Conservation (phyloP, 2,329 filamentous ascomycete species). For the Aspergillus novoparasiticus region DNA sequence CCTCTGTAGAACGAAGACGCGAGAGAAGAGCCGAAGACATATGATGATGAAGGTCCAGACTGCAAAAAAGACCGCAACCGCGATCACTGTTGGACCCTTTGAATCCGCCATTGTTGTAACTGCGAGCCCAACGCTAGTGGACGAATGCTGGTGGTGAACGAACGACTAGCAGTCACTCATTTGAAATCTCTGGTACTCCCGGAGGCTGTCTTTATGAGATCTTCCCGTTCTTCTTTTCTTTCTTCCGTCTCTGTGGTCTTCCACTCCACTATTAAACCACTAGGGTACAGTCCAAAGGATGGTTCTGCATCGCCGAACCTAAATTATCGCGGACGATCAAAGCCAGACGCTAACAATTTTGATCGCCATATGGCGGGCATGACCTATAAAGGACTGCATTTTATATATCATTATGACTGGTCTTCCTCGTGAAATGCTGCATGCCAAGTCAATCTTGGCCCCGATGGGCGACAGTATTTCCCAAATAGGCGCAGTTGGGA, state of each 20-base stretch:
- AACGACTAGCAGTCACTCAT: not conserved
- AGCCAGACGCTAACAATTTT: not conserved
- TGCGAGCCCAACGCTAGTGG: not conserved
- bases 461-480: not conserved
- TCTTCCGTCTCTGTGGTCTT: not conserved
- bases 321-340: not conserved
- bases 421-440: not conserved
- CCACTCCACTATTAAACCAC: not conserved
- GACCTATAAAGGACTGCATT: not conserved
- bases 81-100: conserved; percentile 37
- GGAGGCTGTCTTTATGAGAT: not conserved
- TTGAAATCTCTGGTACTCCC: not conserved
- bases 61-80: conserved; percentile 42
- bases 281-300: not conserved
- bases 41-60: conserved; percentile 42
- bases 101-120: conserved; percentile 22
- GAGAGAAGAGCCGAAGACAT: conserved; percentile 41
- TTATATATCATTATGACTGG: not conserved
- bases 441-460: not conserved
- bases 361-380: not conserved
- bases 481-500: not conserved
- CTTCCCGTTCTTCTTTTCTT: not conserved
- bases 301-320: not conserved
- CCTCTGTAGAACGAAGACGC: conserved; percentile 39
- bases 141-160: not conserved